Base-by-base conservation (phyloP, 768 basidiomycete species). In the Lentinula boryana region DNA sequence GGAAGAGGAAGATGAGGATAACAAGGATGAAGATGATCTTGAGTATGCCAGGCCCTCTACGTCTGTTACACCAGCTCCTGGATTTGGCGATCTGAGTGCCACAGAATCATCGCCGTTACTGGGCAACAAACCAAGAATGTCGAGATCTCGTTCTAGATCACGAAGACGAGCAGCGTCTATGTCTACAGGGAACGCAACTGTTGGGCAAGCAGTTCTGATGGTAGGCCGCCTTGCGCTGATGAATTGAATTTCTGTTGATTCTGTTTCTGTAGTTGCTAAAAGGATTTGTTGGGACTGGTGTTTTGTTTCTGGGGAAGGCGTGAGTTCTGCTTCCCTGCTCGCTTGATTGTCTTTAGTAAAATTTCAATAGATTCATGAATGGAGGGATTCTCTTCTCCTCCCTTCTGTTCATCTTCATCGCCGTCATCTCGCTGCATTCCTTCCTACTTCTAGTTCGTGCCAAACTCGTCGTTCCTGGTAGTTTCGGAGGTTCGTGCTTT, bases 251-350 rank as follows among this genome's bases (percentile, higher is more conserved):
- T 61, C 44, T 27, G 52, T 33, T 63, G 51, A 31, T 3, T 10
- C 16, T 35, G 36, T 33, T 16, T 43, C 62, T 41, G 10, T 65
- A 95, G 93, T 74, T 98, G 58, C 75, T 97, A 61, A 98, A 98
- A 74, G 86, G 90, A 1, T 98, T 98, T 67, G 86, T 98, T 51
- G 96, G 96, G 21, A 98, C 96, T 13, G 96, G 96, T 15, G 89
- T 99, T 9, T 72, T 99, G 38, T 98, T 99, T 77, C 82, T 99
- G 31, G 97, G 94, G 56, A 96, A 93, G 76, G 97, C 87, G 89
- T 94, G 72, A 68, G 23, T 16, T 36, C 15, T 23, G 53, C 53
- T 64, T 27, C 8, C 18, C 13, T 62, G 31, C 32, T 65, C 23
- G 66, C 15, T 12, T 3, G 27, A 15, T 32, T 35, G 43, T 41